Conservation (phyloP, 1,284 basidiomycete species). For the Schizopora paradoxa region DNA sequence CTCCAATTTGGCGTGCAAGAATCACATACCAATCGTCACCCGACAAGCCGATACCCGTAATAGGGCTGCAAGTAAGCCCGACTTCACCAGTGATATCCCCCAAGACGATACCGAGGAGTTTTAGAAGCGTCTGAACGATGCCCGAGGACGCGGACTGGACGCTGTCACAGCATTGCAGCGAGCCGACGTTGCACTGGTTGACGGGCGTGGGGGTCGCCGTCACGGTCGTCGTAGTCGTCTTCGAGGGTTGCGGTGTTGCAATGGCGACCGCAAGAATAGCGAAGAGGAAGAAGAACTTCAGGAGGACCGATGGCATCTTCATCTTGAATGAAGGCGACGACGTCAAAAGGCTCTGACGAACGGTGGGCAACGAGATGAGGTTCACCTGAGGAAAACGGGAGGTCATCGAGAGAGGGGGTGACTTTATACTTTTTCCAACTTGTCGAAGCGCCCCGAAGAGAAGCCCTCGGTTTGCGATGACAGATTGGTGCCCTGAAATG, state of each 20-base stretch:
- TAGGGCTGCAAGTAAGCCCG: constrained; percentile 26
- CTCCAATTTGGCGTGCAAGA: background rate
- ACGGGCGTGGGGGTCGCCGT: constrained; percentile 7
- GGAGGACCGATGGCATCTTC: no score
- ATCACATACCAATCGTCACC: constrained; percentile 20
- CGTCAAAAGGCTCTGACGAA: no score
- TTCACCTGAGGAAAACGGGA: no score
- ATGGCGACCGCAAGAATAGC: constrained; percentile 21
- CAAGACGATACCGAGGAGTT: constrained; percentile 22
- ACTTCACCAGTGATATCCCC: constrained; percentile 22
- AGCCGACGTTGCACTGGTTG: constrained; percentile 29
- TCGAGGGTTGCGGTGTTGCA: constrained; percentile 12
- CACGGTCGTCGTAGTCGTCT: constrained; percentile 1
- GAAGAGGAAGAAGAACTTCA: constrained; percentile 19
- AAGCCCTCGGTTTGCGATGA: no score
- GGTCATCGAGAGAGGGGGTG: no score
- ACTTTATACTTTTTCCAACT: no score
- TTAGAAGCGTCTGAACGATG: constrained; percentile 17
- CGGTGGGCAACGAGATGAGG: no score
- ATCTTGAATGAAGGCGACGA: no score
- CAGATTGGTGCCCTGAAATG: no score
- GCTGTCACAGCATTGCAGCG: constrained; percentile 28
- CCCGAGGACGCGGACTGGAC: constrained; percentile 20
- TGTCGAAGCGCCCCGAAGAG: no score
- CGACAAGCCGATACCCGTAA: constrained; percentile 24